Evolutionary conservation across 805 yeast species (phyloP).

Genomic region (Starmerella etchellsii): DNA sequence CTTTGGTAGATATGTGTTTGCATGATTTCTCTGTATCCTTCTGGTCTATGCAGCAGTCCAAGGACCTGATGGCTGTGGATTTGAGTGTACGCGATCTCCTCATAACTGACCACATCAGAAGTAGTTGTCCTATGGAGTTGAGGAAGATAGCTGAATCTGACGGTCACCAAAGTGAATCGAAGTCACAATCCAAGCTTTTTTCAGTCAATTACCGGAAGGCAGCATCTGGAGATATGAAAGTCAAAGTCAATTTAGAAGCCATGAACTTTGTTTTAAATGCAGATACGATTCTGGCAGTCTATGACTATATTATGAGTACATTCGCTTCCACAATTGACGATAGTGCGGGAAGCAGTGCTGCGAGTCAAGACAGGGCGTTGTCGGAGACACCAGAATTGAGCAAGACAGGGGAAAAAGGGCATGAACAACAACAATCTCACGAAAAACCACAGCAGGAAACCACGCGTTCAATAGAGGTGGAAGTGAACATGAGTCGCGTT

Average conservation of each 20-base stretch:
- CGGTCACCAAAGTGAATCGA: slow-evolving; percentile 22
- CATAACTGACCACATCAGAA: slow-evolving; percentile 63
- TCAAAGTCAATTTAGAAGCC: slow-evolving; percentile 62
- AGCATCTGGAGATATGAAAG: slow-evolving; percentile 61
- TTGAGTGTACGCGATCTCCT: slow-evolving; percentile 51
- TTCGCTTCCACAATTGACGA: slow-evolving; percentile 39
- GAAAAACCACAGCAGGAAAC: background rate
- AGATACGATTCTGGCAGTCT: slow-evolving; percentile 58
- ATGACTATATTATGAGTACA: slow-evolving; percentile 73
- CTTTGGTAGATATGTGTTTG: slow-evolving; percentile 60
- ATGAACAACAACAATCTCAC: too few species aligned
- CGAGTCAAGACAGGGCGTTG: too few species aligned
- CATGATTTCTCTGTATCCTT: slow-evolving; percentile 50
- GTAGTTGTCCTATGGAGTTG: slow-evolving; percentile 47
- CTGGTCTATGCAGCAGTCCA: slow-evolving; percentile 34
- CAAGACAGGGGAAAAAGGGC: too few species aligned
- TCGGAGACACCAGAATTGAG: too few species aligned
- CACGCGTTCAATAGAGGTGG: slow-evolving; percentile 39
- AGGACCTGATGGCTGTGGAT: slow-evolving; percentile 50
- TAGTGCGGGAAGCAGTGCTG: background rate
- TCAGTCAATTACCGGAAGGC: slow-evolving; percentile 44
- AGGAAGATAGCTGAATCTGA: slow-evolving; percentile 57
- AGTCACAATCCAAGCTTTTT: slow-evolving; percentile 33
- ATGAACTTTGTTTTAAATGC: slow-evolving; percentile 64
- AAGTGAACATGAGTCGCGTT: slow-evolving; percentile 57